Conservation (phyloP, 2,329 filamentous ascomycete species). For the Hypoxylon sp. region DNA sequence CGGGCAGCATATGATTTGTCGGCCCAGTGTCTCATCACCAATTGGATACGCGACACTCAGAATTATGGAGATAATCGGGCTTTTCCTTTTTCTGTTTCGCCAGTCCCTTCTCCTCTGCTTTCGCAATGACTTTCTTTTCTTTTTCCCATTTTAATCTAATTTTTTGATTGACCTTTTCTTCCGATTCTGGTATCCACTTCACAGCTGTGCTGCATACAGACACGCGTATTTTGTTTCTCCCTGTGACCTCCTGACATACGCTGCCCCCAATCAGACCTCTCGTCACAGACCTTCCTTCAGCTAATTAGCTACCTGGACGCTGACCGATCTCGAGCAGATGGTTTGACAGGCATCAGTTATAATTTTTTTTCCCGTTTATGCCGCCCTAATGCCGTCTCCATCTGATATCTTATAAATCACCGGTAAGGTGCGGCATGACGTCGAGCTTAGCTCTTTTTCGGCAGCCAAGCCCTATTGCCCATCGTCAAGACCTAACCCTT, state of each 20-base stretch:
- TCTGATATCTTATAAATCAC: slow-evolving; percentile 38
- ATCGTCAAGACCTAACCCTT: slow-evolving; percentile 41
- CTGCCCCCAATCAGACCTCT: slow-evolving; percentile 37
- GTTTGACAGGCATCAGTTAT: slow-evolving; percentile 37
- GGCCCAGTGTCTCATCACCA: slow-evolving; percentile 16
- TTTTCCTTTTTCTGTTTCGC: slow-evolving; percentile 31
- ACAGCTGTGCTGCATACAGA: slow-evolving; percentile 18
- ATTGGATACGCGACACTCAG: slow-evolving; percentile 16
- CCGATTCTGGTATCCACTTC: slow-evolving; percentile 37
- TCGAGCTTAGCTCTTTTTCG: slow-evolving; percentile 37
- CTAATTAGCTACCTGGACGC: slow-evolving; percentile 27
- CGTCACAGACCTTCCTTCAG: slow-evolving; percentile 35
- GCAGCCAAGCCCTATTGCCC: slow-evolving; percentile 41
- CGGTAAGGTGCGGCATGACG: slow-evolving; percentile 42
- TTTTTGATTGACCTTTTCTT: slow-evolving; percentile 19
- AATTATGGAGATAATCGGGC: slow-evolving; percentile 28
- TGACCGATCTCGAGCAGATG: slow-evolving; percentile 31
- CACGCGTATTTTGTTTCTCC: slow-evolving; percentile 19
- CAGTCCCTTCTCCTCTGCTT: slow-evolving; percentile 13
- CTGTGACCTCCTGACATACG: slow-evolving; percentile 35
- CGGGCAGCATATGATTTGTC: slow-evolving; percentile 10
- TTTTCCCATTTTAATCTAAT: slow-evolving; percentile 26
- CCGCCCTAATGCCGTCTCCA: slow-evolving; percentile 17
- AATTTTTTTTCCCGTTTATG: slow-evolving; percentile 25
- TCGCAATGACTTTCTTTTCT: slow-evolving; percentile 20